phyloP scores from a whole-genome alignment of 2,329 filamentous ascomycete genomes.

The Pestalotiopsis fici region DNA sequence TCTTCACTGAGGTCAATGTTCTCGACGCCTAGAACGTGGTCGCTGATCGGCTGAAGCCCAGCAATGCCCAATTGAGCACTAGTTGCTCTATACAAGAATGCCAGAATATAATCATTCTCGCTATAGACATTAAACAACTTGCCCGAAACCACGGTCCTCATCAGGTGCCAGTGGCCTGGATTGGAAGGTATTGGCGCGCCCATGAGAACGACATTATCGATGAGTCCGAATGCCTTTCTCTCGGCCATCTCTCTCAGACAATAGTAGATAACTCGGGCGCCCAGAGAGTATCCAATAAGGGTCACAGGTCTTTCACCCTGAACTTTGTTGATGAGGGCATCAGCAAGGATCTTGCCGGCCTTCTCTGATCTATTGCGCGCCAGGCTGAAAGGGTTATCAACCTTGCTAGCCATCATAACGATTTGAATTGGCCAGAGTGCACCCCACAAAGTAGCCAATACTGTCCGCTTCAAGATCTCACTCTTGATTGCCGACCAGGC shows the following conservation, averaged over 20 bases:
- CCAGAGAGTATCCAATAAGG: conserved; percentile 67
- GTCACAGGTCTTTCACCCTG: conserved; percentile 71
- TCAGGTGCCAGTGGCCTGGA: conserved; percentile 54
- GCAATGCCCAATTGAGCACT: conserved; percentile 82
- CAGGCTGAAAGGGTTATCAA: conserved; percentile 83
- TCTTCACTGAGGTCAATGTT: conserved; percentile 55
- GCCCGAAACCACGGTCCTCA: conserved; percentile 49
- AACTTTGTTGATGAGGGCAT: conserved; percentile 66
- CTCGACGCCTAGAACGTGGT: conserved; percentile 65
- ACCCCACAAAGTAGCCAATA: conserved; percentile 67
- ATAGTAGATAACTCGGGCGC: conserved; percentile 67
- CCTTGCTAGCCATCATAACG: conserved; percentile 64
- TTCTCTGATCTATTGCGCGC: conserved; percentile 78
- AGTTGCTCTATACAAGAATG: conserved; percentile 82
- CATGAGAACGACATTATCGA: conserved; percentile 68
- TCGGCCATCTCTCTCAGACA: conserved; percentile 67
- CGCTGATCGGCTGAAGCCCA: conserved; percentile 70
- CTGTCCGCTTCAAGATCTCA: conserved; percentile 73
- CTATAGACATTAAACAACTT: conserved; percentile 87
- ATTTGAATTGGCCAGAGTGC: conserved; percentile 72
- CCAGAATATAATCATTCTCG: conserved; percentile 83
- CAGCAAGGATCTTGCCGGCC: conserved; percentile 71
- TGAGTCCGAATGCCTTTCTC: conserved; percentile 66
- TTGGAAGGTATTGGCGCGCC: conserved; percentile 78
- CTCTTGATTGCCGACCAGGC: conserved; percentile 75